Evolutionary conservation across 305 asterid species (phyloP).

Genomic region (Petunia hybrid): DNA sequence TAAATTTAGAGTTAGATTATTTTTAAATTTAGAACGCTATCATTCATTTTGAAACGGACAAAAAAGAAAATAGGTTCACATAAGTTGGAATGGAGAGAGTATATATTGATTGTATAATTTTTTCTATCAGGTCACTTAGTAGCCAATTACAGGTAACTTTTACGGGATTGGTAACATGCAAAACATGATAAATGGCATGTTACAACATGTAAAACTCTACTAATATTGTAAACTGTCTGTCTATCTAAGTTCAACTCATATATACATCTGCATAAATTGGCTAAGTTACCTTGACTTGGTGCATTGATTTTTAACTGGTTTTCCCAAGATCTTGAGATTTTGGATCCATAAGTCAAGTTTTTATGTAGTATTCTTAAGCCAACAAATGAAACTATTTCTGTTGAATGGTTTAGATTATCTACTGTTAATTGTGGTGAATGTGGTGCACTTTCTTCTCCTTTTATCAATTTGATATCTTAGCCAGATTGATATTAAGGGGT

Average conservation of each 20-base stretch:
- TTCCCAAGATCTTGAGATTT: not conserved
- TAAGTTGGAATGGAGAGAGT: too few species aligned
- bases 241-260: too few species aligned
- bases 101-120: too few species aligned
- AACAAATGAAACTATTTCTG: not conserved
- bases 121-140: too few species aligned
- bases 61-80: too few species aligned
- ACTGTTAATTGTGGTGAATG: not conserved
- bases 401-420: not conserved
- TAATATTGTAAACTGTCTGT: too few species aligned
- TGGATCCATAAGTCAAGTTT: not conserved
- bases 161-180: too few species aligned
- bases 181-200: too few species aligned
- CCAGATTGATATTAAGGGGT: not conserved
- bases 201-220: too few species aligned
- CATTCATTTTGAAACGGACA: too few species aligned
- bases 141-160: not conserved
- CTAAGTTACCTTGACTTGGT: not conserved
- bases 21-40: too few species aligned
- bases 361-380: not conserved
- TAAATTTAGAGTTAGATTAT: too few species aligned
- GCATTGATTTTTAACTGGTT: conserved; percentile 1
- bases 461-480: not conserved
- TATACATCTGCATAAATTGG: not conserved
- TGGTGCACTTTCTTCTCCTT: not conserved